Base-by-base conservation (phyloP, 352 stramenopile species). In the Pythium utonaiense region DNA sequence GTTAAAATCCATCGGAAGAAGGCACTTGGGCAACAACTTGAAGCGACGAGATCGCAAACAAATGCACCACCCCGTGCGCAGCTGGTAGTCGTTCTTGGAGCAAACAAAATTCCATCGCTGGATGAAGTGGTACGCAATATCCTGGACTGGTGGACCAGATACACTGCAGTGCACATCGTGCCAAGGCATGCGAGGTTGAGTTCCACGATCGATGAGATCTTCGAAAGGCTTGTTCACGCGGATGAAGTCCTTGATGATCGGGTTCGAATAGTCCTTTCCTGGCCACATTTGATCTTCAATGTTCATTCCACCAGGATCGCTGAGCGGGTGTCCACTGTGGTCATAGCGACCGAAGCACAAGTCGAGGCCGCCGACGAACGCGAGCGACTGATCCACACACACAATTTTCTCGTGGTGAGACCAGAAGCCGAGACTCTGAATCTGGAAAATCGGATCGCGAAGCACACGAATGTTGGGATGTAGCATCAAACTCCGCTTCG, bases 341-440 rank as follows among this genome's bases (percentile, higher is more conserved):
- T 97, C 89, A 53, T 91, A 98, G 17, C 91, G 80, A 14, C 91
- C 89, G 41, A 95, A 96, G 57, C 83, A 91, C 48, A 98, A 55
- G 62, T 98, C 91, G 17, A 97, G 57, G 36, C 91, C 86, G 28
- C 86, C 86, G 5, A 89, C 73, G 54, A 96, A 96, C 17, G 85
- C 78, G 19, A 93, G 47, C 13, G 78, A 87, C 51, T 95, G 86
- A 50, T 98, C 91, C 25, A 97, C 77, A 48, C 91, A 90, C 25
- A 97, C 88, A 38, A 98, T 88, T 64, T 98, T 98, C 61, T 98
- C 91, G 71, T 98, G 91, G 67, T 98, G 91, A 30, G 83, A 96
- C 91, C 89, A 97, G 44, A 97, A 96, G 3, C 86, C 86, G 13
- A 95, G 67, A 67, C 78, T 91, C 71, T 95, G 84, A 38, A 95